These are phyloP conservation scores for Nakataea oryzae DNA, from an alignment of 2,329 filamentous ascomycete genomes.

Conservation along the genomic window DNA sequence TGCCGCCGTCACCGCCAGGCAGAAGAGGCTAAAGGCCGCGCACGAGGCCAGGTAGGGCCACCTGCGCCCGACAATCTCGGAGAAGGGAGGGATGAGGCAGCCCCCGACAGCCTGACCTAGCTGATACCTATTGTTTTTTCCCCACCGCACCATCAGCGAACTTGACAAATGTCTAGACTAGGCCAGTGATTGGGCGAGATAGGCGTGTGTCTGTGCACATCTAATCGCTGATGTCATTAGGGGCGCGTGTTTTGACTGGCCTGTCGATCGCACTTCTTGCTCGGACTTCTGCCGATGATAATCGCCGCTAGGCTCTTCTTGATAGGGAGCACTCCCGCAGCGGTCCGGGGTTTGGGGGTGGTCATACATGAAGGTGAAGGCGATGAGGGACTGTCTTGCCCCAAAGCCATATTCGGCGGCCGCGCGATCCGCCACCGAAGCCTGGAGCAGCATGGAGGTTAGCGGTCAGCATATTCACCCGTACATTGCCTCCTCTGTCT, in stretches of 20 bases:
- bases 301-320: background rate
- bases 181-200: too few species aligned
- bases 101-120: constrained; percentile 25
- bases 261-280: background rate
- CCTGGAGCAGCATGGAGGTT: background rate
- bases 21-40: constrained; percentile 19
- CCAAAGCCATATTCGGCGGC: constrained; percentile 9
- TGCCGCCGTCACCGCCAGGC: constrained; percentile 23
- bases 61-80: constrained; percentile 24
- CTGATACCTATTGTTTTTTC: constrained; percentile 15
- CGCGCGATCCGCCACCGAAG: constrained; percentile 10
- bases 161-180: too few species aligned
- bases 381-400: constrained; percentile 10
- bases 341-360: background rate
- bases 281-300: background rate
- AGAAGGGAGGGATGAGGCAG: constrained; percentile 24
- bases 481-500: background rate
- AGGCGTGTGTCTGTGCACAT: too few species aligned
- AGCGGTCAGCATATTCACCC: background rate
- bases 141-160: background rate
- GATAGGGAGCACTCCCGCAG: background rate
- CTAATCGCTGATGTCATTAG: background rate
- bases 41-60: constrained; percentile 22
- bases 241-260: background rate
- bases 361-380: constrained; percentile 14